Conservation (phyloP, 352 stramenopile species). For the Phytophthora megakarya region DNA sequence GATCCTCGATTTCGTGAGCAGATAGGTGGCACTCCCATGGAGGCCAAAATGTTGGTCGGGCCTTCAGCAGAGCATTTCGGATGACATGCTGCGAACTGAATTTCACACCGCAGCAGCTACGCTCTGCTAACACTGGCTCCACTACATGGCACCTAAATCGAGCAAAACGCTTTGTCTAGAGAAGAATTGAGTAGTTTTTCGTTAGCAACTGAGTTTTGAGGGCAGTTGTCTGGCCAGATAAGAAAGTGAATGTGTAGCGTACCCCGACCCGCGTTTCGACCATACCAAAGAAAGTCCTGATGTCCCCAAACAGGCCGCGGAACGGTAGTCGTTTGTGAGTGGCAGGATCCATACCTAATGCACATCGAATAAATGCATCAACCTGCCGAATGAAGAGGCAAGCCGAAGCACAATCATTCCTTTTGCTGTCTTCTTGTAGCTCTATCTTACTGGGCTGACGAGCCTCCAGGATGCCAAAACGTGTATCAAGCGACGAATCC, state of each 20-base stretch:
- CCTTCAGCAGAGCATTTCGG: slow-evolving; percentile 1
- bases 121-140: slow-evolving; percentile 3
- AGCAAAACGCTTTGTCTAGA: not conserved
- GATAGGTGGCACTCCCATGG: not conserved
- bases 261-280: slow-evolving; percentile 10
- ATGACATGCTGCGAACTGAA: slow-evolving; percentile 13
- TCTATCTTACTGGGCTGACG: slow-evolving; percentile 9
- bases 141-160: not conserved
- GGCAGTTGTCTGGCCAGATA: slow-evolving; percentile 5
- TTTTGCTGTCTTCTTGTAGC: not conserved
- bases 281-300: slow-evolving; percentile 14
- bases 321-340: not conserved
- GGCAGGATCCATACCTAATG: slow-evolving; percentile 3
- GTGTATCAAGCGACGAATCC: not conserved
- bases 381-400: slow-evolving; percentile 15
- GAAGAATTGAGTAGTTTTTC: not conserved
- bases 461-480: slow-evolving; percentile 5
- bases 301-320: slow-evolving; percentile 1
- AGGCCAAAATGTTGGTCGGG: slow-evolving; percentile 3
- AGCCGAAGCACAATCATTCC: slow-evolving; percentile 10
- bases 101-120: not conserved
- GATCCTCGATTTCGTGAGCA: slow-evolving; percentile 3
- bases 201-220: not conserved
- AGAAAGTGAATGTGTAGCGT: slow-evolving; percentile 18
- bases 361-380: slow-evolving; percentile 4